A percentile compares a stretch with the other conserved stretches of the same genome.
Evolutionary conservation across 2,329 filamentous ascomycete genomes (phyloP).

Genomic region (Cordyceps cicadae): DNA sequence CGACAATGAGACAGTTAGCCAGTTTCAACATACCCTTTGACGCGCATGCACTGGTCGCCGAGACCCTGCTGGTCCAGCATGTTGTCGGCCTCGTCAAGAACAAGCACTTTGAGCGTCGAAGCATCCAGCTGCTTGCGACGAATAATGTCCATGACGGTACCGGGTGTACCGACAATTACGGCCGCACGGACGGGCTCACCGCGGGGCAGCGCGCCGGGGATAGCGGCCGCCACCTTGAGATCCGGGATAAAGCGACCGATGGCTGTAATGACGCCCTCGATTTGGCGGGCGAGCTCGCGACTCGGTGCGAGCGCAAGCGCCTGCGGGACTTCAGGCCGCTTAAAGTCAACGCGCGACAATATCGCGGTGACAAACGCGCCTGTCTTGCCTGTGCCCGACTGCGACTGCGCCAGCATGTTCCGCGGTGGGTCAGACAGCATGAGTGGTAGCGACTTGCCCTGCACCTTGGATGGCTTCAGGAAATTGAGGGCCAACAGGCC

Average conservation of each 20-base stretch:
- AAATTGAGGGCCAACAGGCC: slow-evolving; percentile 78
- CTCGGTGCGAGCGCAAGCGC: slow-evolving; percentile 85
- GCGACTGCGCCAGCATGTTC: slow-evolving; percentile 98
- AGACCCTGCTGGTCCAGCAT: slow-evolving; percentile 96
- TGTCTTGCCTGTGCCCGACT: slow-evolving; percentile 97
- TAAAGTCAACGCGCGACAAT: slow-evolving; percentile 74
- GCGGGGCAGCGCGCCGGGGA: slow-evolving; percentile 67
- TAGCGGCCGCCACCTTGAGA: slow-evolving; percentile 69
- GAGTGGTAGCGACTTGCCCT: slow-evolving; percentile 86
- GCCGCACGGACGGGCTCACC: slow-evolving; percentile 63
- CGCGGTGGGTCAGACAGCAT: slow-evolving; percentile 77
- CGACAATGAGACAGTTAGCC: not conserved
- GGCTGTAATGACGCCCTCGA: slow-evolving; percentile 70
- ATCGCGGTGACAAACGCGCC: slow-evolving; percentile 93
- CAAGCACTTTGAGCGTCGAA: slow-evolving; percentile 67
- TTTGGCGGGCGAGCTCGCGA: slow-evolving; percentile 90
- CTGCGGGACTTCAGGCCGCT: slow-evolving; percentile 62
- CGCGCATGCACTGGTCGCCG: slow-evolving; percentile 87
- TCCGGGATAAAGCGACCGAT: slow-evolving; percentile 79
- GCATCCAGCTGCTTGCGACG: slow-evolving; percentile 66
- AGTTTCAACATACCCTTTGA: slow-evolving; percentile 56
- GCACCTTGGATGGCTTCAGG: slow-evolving; percentile 93
- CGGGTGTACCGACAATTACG: slow-evolving; percentile 86
- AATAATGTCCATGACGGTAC: slow-evolving; percentile 83
- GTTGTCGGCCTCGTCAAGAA: slow-evolving; percentile 95